Evolutionary conservation across 805 yeast genomes (phyloP).

Genomic region (Sporopachydermia quercuum): DNA sequence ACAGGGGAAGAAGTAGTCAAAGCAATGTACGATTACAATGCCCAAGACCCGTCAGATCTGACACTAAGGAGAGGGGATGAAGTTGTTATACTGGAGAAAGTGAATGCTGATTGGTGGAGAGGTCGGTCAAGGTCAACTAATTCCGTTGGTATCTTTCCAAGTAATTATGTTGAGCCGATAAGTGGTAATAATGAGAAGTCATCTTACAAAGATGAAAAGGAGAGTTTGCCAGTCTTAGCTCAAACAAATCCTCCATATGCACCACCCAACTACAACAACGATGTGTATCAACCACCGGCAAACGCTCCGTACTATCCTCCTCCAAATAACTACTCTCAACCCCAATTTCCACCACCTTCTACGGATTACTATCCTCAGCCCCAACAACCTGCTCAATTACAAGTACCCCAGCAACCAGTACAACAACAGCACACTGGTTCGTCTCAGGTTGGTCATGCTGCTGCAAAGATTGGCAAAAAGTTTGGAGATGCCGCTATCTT

Average conservation of each 20-base stretch:
- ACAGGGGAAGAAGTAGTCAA: slow-evolving; percentile 31
- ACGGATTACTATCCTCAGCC: slow-evolving; percentile 6
- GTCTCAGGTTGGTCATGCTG: slow-evolving; percentile 16
- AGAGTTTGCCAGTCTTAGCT: slow-evolving; percentile 2
- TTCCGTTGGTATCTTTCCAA: slow-evolving; percentile 72
- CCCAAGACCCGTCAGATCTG: slow-evolving; percentile 69
- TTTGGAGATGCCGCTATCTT: slow-evolving; percentile 87
- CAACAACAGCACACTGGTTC: slow-evolving; percentile 7
- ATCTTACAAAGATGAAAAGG: not conserved
- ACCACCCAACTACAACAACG: slow-evolving; percentile 8
- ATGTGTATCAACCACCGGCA: slow-evolving; percentile 7
- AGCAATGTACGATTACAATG: slow-evolving; percentile 60
- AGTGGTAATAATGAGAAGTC: slow-evolving; percentile 1
- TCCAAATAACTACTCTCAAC: slow-evolving; percentile 5
- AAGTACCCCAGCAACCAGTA: slow-evolving; percentile 9
- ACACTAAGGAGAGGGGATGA: slow-evolving; percentile 49
- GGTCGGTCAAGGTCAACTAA: slow-evolving; percentile 42
- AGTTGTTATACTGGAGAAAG: slow-evolving; percentile 52
- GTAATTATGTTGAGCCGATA: slow-evolving; percentile 56
- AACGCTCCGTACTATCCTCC: slow-evolving; percentile 7
- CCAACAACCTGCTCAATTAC: not conserved
- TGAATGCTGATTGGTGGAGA: slow-evolving; percentile 84
- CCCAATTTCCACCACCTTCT: slow-evolving; percentile 8
- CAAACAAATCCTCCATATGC: slow-evolving; percentile 8
- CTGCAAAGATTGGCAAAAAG: slow-evolving; percentile 61